Evolutionary conservation across 164 flowering plant species (phyloP).

Genomic region (Cinnamomum micranthum): DNA sequence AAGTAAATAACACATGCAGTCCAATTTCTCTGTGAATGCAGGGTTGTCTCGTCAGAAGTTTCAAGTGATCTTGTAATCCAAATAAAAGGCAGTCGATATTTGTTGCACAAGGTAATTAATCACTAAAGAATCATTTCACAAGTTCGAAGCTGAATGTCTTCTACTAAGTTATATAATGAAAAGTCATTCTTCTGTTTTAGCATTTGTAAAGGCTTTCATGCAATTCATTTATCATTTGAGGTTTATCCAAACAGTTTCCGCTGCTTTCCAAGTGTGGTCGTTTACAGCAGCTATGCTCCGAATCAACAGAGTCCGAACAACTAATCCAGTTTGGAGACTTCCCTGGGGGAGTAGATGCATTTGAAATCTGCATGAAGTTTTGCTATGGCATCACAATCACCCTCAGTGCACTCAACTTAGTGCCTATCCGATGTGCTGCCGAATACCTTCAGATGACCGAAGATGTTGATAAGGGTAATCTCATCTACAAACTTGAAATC

Average conservation of each 20-base stretch:
- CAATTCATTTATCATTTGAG: background rate
- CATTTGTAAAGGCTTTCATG: background rate
- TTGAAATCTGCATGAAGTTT: conserved; percentile 92
- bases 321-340: conserved; percentile 71
- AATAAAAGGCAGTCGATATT: conserved; percentile 65
- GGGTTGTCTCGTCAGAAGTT: conserved; percentile 83
- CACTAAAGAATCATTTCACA: background rate
- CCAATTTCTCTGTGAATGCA: conserved; percentile 22
- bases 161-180: background rate
- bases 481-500: conserved; percentile 72
- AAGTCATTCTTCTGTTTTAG: background rate
- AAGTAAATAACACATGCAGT: background rate
- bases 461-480: conserved; percentile 87
- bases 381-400: conserved; percentile 96
- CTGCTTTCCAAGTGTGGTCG: conserved; percentile 78
- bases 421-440: conserved; percentile 77
- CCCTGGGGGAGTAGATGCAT: conserved; percentile 86
- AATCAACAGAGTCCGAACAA: conserved; percentile 50
- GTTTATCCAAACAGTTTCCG: conserved; percentile 58
- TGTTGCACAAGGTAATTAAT: conserved; percentile 85
- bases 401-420: conserved; percentile 80
- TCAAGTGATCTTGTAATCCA: conserved; percentile 88
- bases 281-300: conserved; percentile 61
- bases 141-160: background rate
- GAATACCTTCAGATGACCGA: conserved; percentile 95